Percentiles rank a stretch among this genome's conserved stretches.
phyloP scores from a whole-genome alignment of 306 rosid genomes.

The Glycine tomentella region DNA sequence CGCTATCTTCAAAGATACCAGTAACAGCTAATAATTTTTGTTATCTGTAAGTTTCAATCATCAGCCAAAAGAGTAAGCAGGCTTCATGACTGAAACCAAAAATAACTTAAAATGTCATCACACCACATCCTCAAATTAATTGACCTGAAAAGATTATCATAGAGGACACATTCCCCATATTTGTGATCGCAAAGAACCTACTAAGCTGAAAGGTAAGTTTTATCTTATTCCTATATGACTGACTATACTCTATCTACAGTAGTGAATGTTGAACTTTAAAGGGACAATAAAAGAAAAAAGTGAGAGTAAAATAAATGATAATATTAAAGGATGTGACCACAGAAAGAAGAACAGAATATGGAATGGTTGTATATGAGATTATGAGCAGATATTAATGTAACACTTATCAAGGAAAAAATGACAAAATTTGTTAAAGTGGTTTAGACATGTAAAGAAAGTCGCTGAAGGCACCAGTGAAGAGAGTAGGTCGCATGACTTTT shows the following conservation, averaged over 20 bases:
- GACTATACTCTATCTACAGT: neutral
- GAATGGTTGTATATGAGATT: neutral
- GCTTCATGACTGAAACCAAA: slow-evolving; percentile 36
- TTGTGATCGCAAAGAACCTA: neutral
- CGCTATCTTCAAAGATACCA: slow-evolving; percentile 39
- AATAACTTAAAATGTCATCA: slow-evolving; percentile 24
- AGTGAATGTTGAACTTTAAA: too few species aligned
- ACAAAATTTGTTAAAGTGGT: neutral
- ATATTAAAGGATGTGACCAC: too few species aligned
- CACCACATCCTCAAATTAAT: slow-evolving; percentile 38
- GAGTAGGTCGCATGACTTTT: neutral
- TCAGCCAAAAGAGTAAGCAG: slow-evolving; percentile 11
- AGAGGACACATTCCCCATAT: slow-evolving; percentile 4
- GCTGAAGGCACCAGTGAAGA: neutral
- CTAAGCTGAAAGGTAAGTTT: neutral
- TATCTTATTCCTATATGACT: neutral
- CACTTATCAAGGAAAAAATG: neutral
- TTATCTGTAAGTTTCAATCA: slow-evolving; percentile 28
- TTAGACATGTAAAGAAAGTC: neutral
- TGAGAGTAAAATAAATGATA: neutral
- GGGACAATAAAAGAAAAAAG: too few species aligned
- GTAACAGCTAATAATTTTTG: slow-evolving; percentile 25
- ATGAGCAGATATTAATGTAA: neutral
- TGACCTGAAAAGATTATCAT: slow-evolving; percentile 23
- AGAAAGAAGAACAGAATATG: too few species aligned